A percentile compares a stretch with the other conserved stretches of the same genome.
Evolutionary conservation across 352 stramenopile genomes (phyloP).

Genomic region (Phytophthora aleatoria): DNA sequence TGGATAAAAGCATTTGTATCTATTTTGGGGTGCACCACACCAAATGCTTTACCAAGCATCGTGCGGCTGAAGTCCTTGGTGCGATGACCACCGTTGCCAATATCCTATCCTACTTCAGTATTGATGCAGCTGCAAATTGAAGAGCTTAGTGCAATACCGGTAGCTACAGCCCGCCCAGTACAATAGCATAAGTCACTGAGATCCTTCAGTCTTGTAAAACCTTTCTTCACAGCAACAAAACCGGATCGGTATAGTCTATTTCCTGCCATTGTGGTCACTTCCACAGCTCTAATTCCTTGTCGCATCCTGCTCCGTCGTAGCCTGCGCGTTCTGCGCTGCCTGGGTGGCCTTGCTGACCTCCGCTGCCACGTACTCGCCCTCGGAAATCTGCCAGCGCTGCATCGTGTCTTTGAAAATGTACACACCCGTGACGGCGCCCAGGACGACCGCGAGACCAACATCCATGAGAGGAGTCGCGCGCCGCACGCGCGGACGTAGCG

Average conservation of each 20-base stretch:
- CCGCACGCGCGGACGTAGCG: conserved; percentile 55
- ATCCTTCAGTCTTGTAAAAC: neutral
- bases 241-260: neutral
- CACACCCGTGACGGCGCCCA: conserved; percentile 61
- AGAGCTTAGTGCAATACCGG: neutral
- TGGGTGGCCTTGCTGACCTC: conserved; percentile 26
- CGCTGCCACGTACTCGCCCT: conserved; percentile 32
- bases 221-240: neutral
- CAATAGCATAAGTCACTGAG: neutral
- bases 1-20: conserved; percentile 3
- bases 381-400: conserved; percentile 49
- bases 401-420: conserved; percentile 83
- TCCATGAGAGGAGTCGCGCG: conserved; percentile 68
- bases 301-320: conserved; percentile 4
- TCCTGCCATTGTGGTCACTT: neutral
- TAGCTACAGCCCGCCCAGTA: neutral
- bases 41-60: neutral
- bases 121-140: too few relatives aligned
- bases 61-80: too few relatives aligned
- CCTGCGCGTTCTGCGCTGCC: conserved; percentile 14
- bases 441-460: conserved; percentile 52
- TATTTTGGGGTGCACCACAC: neutral
- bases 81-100: neutral
- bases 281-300: conserved; percentile 7
- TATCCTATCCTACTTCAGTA: neutral